Evolutionary conservation across 352 stramenopile species (phyloP), one percentile per base, ranked within the genome.

Genomic region (Phytopythium vexans): DNA sequence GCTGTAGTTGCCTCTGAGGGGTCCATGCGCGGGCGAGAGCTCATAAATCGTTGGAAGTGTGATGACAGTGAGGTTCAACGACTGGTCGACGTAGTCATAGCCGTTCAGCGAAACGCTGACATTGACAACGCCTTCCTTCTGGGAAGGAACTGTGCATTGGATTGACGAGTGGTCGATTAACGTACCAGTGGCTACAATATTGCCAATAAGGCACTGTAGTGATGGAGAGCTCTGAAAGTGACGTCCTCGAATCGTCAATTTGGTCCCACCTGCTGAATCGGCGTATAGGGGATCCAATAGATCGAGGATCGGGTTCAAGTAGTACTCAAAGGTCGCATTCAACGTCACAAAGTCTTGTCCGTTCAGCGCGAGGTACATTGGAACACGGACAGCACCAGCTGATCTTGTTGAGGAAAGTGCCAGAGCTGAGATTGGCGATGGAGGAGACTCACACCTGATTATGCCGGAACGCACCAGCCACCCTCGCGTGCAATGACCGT

Each of bases 301-400:
- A 46, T 85, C 64, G 37, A 96, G 49, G 5, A 65, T 55, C 1
- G 66, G 49, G 12, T 80, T 60, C 8, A 74, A 45, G 38, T 72
- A 62, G 39, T 89, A 95, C 37, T 92, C 74, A 55, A 93, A 97
- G 0, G 58, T 35, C 33, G 68, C 56, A 4, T 62, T 45, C 0
- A 82, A 16, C 3, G 15, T 46, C 2, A 82, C 46, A 49, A 85
- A 85, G 52, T 95, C 82, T 54, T 88, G 74, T 7, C 77, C 82
- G 43, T 95, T 96, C 4, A 89, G 49, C n/a, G 81, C 74, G n/a
- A 96, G 43, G 9, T 85, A 56, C 10, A 96, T 48, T 0, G 73
- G 49, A 31, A 89, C 67, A 5, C 49, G 41, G 1, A 74, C 58
- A 12, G 69, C 68, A 6, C 53, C 58, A 31, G 47, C 31, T 6